Conservation (phyloP, 768 basidiomycete genomes). For the Pulveroboletus sp. region DNA sequence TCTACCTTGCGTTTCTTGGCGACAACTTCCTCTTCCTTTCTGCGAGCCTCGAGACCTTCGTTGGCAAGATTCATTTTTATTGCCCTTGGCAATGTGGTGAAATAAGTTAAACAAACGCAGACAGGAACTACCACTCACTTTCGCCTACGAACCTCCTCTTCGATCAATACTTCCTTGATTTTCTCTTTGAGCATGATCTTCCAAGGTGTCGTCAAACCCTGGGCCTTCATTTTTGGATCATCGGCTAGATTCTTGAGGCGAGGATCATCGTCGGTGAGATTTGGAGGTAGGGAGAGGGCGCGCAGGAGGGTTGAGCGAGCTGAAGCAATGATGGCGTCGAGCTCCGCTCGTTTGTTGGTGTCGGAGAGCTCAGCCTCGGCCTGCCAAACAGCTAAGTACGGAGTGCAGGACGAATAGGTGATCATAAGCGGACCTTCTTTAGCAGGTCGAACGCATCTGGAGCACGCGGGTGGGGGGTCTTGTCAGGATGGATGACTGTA, state of each 20-base stretch:
- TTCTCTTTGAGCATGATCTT: constrained; percentile 64
- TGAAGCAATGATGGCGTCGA: constrained; percentile 76
- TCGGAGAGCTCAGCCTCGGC: constrained; percentile 84
- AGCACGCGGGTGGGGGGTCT: constrained; percentile 82
- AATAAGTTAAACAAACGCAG: background rate
- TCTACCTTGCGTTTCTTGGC: constrained; percentile 83
- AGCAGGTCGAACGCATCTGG: constrained; percentile 92
- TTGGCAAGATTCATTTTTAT: constrained; percentile 90
- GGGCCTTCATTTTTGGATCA: constrained; percentile 30
- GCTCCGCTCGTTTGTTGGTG: constrained; percentile 72
- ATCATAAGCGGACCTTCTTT: constrained; percentile 66
- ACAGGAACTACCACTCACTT: constrained; percentile 50
- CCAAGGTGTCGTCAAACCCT: constrained; percentile 53
- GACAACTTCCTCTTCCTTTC: constrained; percentile 83
- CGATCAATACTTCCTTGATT: constrained; percentile 82
- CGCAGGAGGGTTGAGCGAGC: constrained; percentile 71
- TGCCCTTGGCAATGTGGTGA: constrained; percentile 55
- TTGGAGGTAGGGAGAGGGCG: constrained; percentile 55
- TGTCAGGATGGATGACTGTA: constrained; percentile 97
- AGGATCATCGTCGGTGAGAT: constrained; percentile 57
- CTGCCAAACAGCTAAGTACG: constrained; percentile 35
- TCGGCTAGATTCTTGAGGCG: constrained; percentile 46
- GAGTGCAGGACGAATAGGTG: background rate
- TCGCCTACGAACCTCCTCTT: constrained; percentile 82
- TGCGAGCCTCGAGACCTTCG: constrained; percentile 88